These are phyloP conservation scores for Cucurbita moschata DNA, from an alignment of 306 rosid species.

Conservation along the genomic window DNA sequence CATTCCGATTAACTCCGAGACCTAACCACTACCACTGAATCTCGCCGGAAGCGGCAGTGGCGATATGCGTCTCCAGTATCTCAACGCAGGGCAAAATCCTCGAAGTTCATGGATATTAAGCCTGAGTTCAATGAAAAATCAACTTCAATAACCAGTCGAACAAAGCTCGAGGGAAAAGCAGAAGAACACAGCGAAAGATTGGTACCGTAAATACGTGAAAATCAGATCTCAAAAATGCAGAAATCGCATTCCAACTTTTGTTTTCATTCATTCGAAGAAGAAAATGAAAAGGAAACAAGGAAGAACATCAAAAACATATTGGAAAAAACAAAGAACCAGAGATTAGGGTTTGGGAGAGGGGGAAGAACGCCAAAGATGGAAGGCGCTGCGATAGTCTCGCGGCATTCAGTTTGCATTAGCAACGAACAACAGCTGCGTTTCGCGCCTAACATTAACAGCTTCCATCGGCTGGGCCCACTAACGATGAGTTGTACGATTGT, in stretches of 20 bases:
- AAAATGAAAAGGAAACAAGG: neutral
- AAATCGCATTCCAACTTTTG: neutral
- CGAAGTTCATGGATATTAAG: neutral
- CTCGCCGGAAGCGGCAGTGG: neutral
- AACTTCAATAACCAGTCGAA: neutral
- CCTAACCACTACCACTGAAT: neutral
- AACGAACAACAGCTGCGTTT: conserved; percentile 12
- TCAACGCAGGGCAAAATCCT: neutral
- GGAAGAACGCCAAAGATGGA: conserved; percentile 7
- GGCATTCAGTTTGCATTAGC: conserved; percentile 13
- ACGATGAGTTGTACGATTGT: too few species aligned
- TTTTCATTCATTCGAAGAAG: neutral
- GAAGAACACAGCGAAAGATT: neutral
- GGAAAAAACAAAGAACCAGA: neutral
- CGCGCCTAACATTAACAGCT: conserved; percentile 17
- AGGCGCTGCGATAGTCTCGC: conserved; percentile 24
- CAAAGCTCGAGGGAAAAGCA: neutral
- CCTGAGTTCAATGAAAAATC: neutral
- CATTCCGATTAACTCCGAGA: neutral
- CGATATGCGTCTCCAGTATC: neutral
- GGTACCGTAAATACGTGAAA: neutral
- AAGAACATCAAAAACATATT: neutral
- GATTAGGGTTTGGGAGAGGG: conserved; percentile 27
- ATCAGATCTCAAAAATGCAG: neutral
- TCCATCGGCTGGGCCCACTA: too few species aligned